Base-by-base conservation (phyloP, 495 filamentous ascomycete species). In the Tricharina praecox region DNA sequence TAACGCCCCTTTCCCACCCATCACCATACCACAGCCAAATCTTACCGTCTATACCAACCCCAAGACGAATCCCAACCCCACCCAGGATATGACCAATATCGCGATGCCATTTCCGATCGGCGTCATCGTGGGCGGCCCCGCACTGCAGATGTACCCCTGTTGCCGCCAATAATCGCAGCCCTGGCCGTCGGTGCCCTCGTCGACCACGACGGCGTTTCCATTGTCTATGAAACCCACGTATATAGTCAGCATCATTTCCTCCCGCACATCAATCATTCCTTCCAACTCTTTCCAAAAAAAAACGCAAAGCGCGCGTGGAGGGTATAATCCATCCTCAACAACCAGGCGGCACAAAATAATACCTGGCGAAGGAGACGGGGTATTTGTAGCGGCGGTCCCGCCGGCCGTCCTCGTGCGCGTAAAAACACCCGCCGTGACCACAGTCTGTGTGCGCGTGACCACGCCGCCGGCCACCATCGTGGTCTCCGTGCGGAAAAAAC, bases 111-210 rank as follows among this genome's bases (percentile, higher is more conserved):
- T 37, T 11, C n/a, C 33, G 21, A 33, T 20, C 8, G n/a, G 16
- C 15, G 5, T 11, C 34, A 4, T 9, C 34, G 34, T 4, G 18
- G 34, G 8, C 8, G 25, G 28, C 35, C 53, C 57, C 28, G 34
- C 52, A 32, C 49, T 57, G 30, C 57, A 60, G 47, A 59, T 53
- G 34, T 60, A 60, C 18, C 57, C 57, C 30, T 60, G 57, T 15
- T 39, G 39, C 25, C 47, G 56, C 57, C 57, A 60, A 39, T 60
- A 60, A 23, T 37, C 57, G 35, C 57, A 60, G 23, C 56, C 56
- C 33, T 54, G 46, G 23, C 47, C 47, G 9, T 34, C 33, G 23
- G 45, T 36, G 30, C 28, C 54, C 47, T 23, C 38, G 38, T 38
- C 28, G 19, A 43, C 50, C 9, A 49, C 18, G 16, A 30, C 53